Base-by-base conservation (phyloP, 768 basidiomycete genomes). In the Dendrothele bispora region DNA sequence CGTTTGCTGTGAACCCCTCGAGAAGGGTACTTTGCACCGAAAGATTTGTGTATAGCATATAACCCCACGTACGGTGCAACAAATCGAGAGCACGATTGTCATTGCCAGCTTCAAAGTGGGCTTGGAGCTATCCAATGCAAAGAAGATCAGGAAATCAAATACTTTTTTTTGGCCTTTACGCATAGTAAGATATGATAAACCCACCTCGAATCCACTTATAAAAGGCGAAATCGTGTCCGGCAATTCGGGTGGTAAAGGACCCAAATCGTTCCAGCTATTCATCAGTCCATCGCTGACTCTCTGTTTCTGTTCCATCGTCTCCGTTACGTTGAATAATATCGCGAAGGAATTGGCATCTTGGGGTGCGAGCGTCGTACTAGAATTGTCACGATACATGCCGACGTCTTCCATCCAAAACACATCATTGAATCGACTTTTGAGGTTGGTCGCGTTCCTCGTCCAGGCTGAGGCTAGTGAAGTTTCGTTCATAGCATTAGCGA, bases 341-440 rank as follows among this genome's bases (percentile, higher is more conserved):
- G 80, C 79, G 48, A 81, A 73, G 0, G 77, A 75, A 58, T 82
- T 82, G 7, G 73, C 80, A 51, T 83, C 80, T 54, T 83, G 79
- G 0, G 81, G 80, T 27, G 67, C 69, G 17, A 82, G 63, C 1
- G 74, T 72, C 2, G 79, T 78, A 1, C 75, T 78, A 7, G 62
- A 55, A 53, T 82, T 82, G 55, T 83, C 80, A 10, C 73, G 66
- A 50, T 79, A 83, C 74, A 78, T 65, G 1, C 79, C 79, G 0
- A 55, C 63, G 18, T 57, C 61, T 2, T 68, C 66, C 2, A 76
- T 63, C 80, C 80, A 83, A 56, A 82, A 79, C 3, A 67, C 71
- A 1, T 65, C 59, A 61, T 82, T 83, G 65, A 70, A 83, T 4
- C 53, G 61, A 6, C 56, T 42, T 52, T 83, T 82, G 34, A 82